These are phyloP conservation scores for Boeremia exigua DNA, from an alignment of 2,329 filamentous ascomycete genomes.

Conservation along the genomic window DNA sequence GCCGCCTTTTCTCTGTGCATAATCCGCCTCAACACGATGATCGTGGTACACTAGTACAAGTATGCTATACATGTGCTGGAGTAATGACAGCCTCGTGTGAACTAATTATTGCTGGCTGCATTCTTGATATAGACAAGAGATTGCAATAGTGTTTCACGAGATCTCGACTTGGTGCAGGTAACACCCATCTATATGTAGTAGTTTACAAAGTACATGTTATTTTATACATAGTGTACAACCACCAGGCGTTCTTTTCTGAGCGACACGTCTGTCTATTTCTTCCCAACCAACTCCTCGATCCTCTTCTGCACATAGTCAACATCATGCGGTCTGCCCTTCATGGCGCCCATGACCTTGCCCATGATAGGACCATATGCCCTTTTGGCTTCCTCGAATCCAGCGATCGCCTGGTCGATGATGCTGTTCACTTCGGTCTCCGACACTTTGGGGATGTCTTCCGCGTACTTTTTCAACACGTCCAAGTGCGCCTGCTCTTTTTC, in stretches of 20 bases:
- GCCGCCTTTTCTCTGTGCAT: neutral
- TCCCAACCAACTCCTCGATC: constrained; percentile 57
- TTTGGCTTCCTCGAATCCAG: constrained; percentile 57
- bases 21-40: neutral
- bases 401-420: constrained; percentile 60
- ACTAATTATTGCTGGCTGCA: neutral
- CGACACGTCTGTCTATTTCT: constrained; percentile 17
- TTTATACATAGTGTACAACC: constrained; percentile 8
- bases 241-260: neutral
- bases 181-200: neutral
- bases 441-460: constrained; percentile 64
- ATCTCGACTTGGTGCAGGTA: neutral
- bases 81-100: neutral
- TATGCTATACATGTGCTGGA: neutral
- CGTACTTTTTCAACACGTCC: constrained; percentile 69
- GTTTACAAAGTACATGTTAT: constrained; percentile 4
- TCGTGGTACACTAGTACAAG: neutral
- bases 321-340: constrained; percentile 71
- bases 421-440: constrained; percentile 64
- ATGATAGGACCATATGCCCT: constrained; percentile 66
- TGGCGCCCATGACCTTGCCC: constrained; percentile 60
- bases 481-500: constrained; percentile 73
- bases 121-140: no score
- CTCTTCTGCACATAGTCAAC: constrained; percentile 65
- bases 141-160: no score